Base-by-base conservation (phyloP, 2,329 filamentous ascomycete genomes). In the Neonectria faginata region DNA sequence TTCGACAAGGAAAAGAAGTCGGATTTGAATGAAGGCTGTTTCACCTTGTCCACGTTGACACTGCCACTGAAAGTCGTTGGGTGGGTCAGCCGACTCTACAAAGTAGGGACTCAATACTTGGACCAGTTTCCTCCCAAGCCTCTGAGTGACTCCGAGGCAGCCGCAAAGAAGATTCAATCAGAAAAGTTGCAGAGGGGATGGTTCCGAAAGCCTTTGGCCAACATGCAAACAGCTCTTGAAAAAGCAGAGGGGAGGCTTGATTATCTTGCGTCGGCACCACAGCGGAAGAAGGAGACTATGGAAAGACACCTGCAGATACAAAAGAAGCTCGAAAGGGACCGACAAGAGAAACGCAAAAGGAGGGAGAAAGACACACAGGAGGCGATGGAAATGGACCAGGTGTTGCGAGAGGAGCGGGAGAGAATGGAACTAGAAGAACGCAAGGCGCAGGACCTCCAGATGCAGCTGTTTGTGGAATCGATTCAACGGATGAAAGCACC, bases 401-500 rank as follows among this genome's bases (percentile, higher is more conserved):
- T 27, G 67, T 69, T 58, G 11, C 51, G 31, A 42, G 12, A 45
- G 31, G 56, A 52, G 36, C 50, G 56, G 3, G 31, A 50, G 12
- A 41, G 42, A 29, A 33, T 36, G 7, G 22, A 58, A 8, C 44
- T 45, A 29, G 42, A 55, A 29, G 31, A 25, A n/a, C 50, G 39
- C 27, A 54, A 67, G 10, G 42, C 22, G 0, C 51, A 61, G 20
- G 56, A 67, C 1, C 44, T n/a, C 10, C 66, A 71, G 48, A 67
- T 67, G 65, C 60, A 68, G 44, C 66, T 64, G 29, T 76, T 72
- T 22, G 27, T 67, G 8, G 58, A 59, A 11, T 74, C 71, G 7
- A 67, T 62, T 3, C 63, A 68, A n/a, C 62, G 36, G 9, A 42
- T 65, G 39, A 20, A 11, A 14, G n/a, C 5, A 41, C 9, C 29